A percentile compares a stretch with the other conserved stretches of the same genome.
Evolutionary conservation across 352 stramenopile genomes (phyloP).

Genomic region (Labyrinthula sp.): DNA sequence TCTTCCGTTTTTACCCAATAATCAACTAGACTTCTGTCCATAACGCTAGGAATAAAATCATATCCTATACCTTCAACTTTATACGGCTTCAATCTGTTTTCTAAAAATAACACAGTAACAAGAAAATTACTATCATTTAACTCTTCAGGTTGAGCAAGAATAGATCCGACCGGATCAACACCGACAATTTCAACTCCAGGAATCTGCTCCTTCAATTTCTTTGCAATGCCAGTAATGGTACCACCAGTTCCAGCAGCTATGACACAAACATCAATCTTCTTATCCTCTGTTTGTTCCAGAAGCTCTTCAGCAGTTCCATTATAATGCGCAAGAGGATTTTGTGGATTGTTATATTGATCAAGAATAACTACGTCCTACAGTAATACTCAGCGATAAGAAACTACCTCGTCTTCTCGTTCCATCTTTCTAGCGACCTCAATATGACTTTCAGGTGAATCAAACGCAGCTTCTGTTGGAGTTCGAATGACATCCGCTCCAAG

Average conservation of each 20-base stretch:
- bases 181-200: constrained; percentile 56
- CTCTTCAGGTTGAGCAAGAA: constrained; percentile 65
- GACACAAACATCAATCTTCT: constrained; percentile 79
- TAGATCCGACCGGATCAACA: constrained; percentile 67
- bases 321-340: constrained; percentile 82
- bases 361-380: constrained; percentile 82
- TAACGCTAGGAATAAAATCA: constrained; percentile 82
- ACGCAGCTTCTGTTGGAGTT: constrained; percentile 78
- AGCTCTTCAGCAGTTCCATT: constrained; percentile 84
- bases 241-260: constrained; percentile 72
- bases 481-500: constrained; percentile 81
- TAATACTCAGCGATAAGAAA: too few relatives aligned
- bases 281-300: constrained; percentile 55
- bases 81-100: constrained; percentile 62
- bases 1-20: constrained; percentile 77
- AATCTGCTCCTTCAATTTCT: constrained; percentile 75
- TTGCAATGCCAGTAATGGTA: constrained; percentile 71
- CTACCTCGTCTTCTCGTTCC: constrained; percentile 70
- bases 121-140: too few relatives aligned
- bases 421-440: constrained; percentile 74
- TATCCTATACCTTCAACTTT: constrained; percentile 87
- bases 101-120: too few relatives aligned
- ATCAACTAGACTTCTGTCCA: constrained; percentile 74
- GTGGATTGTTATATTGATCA: constrained; percentile 87
- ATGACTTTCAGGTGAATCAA: constrained; percentile 75